Conservation (phyloP, 192 early-diverging fungal species). For the Thamnidium elegans region DNA sequence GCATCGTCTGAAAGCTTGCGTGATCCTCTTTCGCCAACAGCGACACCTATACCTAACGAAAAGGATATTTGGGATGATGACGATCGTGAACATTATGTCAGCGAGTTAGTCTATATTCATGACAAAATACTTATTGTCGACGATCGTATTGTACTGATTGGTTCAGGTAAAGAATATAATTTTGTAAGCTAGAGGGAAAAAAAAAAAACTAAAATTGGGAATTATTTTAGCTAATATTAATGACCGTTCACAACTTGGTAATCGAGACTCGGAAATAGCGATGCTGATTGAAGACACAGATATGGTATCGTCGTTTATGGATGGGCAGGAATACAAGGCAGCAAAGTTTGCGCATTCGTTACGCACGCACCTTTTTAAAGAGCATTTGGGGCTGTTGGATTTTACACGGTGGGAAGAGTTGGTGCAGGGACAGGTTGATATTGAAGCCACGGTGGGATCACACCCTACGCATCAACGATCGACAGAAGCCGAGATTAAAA, state of each 20-base stretch:
- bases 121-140: constrained; percentile 88
- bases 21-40: neutral
- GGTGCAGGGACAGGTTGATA: neutral
- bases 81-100: constrained; percentile 51
- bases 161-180: constrained; percentile 64
- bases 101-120: constrained; percentile 86
- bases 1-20: neutral
- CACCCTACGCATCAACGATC: constrained; percentile 12
- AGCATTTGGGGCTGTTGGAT: constrained; percentile 74
- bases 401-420: constrained; percentile 36
- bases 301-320: constrained; percentile 65
- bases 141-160: constrained; percentile 77
- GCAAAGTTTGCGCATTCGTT: constrained; percentile 70
- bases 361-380: constrained; percentile 74
- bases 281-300: constrained; percentile 79
- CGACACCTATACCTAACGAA: neutral
- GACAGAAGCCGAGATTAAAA: constrained; percentile 3
- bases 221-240: constrained; percentile 38
- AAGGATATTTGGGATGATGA: neutral
- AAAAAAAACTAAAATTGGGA: neutral
- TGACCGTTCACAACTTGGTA: constrained; percentile 74
- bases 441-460: neutral
- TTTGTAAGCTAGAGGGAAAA: too few relatives aligned
- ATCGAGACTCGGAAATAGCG: constrained; percentile 85
- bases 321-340: constrained; percentile 68